Conservation (phyloP, 2,329 filamentous ascomycete genomes). For the Xylariomycetidae sp. region DNA sequence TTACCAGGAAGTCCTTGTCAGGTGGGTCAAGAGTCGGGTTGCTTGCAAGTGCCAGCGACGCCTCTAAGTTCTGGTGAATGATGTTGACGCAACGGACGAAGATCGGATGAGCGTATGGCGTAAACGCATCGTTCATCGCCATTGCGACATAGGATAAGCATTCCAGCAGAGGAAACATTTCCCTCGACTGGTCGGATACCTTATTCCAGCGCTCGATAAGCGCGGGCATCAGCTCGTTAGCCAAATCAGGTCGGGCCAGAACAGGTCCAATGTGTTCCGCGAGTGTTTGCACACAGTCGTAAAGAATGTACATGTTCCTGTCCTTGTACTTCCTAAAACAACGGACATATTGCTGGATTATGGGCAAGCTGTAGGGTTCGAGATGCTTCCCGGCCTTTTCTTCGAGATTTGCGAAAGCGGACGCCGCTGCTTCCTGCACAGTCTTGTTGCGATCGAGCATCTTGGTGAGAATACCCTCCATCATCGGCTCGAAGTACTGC, state of each 20-base stretch:
- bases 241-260: slow-evolving; percentile 74
- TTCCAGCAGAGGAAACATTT: slow-evolving; percentile 92
- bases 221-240: slow-evolving; percentile 84
- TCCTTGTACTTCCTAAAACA: slow-evolving; percentile 98
- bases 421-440: slow-evolving; percentile 93
- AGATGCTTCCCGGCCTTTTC: slow-evolving; percentile 81
- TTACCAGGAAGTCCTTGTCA: slow-evolving; percentile 96
- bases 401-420: slow-evolving; percentile 91
- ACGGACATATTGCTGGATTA: slow-evolving; percentile 83
- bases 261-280: slow-evolving; percentile 84
- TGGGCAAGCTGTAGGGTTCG: slow-evolving; percentile 80
- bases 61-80: slow-evolving; percentile 85
- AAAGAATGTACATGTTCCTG: slow-evolving; percentile 97
- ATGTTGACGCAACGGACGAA: slow-evolving; percentile 86
- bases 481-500: slow-evolving; percentile 86
- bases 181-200: slow-evolving; percentile 80
- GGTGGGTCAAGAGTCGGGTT: slow-evolving; percentile 68
- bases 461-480: slow-evolving; percentile 88
- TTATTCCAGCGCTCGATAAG: slow-evolving; percentile 83
- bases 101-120: slow-evolving; percentile 78
- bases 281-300: slow-evolving; percentile 95
- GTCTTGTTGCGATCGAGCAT: slow-evolving; percentile 98
- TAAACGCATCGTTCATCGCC: slow-evolving; percentile 74
- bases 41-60: slow-evolving; percentile 62
- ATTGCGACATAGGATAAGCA: slow-evolving; percentile 92